Conservation (phyloP, 768 basidiomycete species). For the Auricularia auricula-judae region DNA sequence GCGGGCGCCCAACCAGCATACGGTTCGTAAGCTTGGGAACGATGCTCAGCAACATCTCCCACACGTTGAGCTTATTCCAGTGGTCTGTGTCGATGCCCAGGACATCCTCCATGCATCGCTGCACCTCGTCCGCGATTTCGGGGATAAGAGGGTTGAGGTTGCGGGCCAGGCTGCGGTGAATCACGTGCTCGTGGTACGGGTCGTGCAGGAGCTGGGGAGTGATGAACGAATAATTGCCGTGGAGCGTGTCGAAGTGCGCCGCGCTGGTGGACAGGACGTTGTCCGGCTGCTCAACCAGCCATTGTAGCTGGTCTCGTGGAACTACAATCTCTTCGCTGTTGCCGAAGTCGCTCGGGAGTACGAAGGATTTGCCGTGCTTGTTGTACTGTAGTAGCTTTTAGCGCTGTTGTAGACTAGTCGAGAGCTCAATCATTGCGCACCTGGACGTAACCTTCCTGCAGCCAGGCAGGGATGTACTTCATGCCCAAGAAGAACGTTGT, state of each 20-base stretch:
- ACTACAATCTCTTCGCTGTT: neutral
- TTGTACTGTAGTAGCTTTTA: neutral
- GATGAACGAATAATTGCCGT: neutral
- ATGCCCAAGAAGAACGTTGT: no score
- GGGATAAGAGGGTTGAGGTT: neutral
- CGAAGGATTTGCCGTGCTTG: neutral
- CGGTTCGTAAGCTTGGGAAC: neutral
- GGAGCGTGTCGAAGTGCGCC: neutral
- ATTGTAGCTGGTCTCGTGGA: neutral
- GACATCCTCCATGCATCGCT: neutral
- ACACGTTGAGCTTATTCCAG: neutral
- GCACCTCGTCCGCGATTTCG: neutral
- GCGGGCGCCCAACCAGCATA: neutral
- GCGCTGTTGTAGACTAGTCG: no score
- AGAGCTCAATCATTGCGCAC: no score
- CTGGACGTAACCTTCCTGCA: no score
- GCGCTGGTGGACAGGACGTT: neutral
- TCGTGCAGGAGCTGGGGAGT: neutral
- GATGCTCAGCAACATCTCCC: neutral
- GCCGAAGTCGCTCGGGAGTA: neutral
- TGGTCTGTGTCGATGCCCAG: neutral
- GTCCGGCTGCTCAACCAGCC: neutral
- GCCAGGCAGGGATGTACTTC: no score
- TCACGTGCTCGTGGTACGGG: neutral
- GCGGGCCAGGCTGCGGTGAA: neutral